Percentiles rank a stretch among this genome's conserved stretches.
phyloP scores from a whole-genome alignment of 306 rosid genomes.

The Prunus salicina region DNA sequence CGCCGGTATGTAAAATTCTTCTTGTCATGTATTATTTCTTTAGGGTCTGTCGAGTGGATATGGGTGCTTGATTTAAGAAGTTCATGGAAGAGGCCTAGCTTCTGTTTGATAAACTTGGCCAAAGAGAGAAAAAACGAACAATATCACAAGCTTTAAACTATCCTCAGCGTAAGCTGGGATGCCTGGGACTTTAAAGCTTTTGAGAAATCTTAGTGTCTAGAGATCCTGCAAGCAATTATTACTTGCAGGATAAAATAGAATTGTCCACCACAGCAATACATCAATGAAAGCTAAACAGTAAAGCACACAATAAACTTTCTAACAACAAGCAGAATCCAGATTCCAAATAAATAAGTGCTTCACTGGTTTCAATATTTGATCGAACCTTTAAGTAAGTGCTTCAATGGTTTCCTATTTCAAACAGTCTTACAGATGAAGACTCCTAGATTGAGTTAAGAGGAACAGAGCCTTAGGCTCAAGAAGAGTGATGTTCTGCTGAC shows the following conservation, averaged over 20 bases:
- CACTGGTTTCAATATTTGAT: not conserved
- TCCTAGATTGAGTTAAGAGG: not conserved
- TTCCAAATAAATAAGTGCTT: not conserved
- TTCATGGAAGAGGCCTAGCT: not conserved
- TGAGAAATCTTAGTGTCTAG: not conserved
- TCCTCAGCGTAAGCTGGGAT: not conserved
- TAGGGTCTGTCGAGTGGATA: not conserved
- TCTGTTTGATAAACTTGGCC: not conserved
- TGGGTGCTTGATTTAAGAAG: not conserved
- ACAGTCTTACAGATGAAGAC: not conserved
- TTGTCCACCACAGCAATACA: not conserved
- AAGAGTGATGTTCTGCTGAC: not conserved
- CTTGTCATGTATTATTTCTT: not conserved
- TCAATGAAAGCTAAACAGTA: not conserved
- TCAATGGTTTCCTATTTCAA: too few species aligned
- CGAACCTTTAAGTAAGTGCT: not conserved
- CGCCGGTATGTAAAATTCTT: slow-evolving; percentile 50
- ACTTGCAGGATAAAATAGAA: too few species aligned
- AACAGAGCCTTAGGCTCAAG: not conserved
- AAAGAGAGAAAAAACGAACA: too few species aligned
- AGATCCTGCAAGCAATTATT: not conserved
- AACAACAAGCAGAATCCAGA: not conserved
- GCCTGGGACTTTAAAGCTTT: not conserved
- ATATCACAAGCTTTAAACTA: not conserved
- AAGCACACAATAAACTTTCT: not conserved